Evolutionary conservation across 768 basidiomycete genomes (phyloP), one percentile per base, ranked within the genome.

Genomic region (Neoboletus magnificus): DNA sequence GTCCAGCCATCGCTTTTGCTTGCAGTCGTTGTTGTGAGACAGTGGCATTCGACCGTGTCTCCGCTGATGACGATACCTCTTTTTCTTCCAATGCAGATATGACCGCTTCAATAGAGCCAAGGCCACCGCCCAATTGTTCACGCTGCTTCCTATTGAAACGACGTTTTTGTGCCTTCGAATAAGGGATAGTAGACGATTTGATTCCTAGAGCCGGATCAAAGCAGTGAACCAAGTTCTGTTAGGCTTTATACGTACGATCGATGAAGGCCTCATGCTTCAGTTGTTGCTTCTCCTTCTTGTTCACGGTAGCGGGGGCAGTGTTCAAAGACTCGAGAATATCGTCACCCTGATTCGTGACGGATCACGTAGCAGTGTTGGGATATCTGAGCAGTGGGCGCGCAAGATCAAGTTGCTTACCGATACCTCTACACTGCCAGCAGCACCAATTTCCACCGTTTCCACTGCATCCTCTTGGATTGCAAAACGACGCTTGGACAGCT

Each of bases 141-240:
- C 78, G 84, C 47, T 79, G 83, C 64, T 83, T 89, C 61, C 83
- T 83, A 65, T 89, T 90, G 64, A 86, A 63, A 30, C 89, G 82
- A 23, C 88, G 81, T 42, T 72, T 74, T 64, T 91, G 89, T 20
- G 83, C 86, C 69, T 85, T 91, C 0, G 89, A 91, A 65, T 87
- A 84, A 20, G 83, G 82, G 1, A 77, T 71, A 37, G 70, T 72
- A 7, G 76, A 74, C 4, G 75, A 69, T 55, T 79, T 81, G 43
- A 91, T 70, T 8, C 75, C 83, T 84, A 54, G 35, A 33, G 25
- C 20, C 32, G 0, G 35, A 45, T 61, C 51, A 45, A 39, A 52
- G 33, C 25, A 48, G 12, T 32, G 15, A 5, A 25, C 47, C 51
- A 22, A 3, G n/a, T 12, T 16, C 49, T 27, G 20, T 35, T 27